Conservation (phyloP, 371 early-diverging fungal species). For the Mortierella sp. region DNA sequence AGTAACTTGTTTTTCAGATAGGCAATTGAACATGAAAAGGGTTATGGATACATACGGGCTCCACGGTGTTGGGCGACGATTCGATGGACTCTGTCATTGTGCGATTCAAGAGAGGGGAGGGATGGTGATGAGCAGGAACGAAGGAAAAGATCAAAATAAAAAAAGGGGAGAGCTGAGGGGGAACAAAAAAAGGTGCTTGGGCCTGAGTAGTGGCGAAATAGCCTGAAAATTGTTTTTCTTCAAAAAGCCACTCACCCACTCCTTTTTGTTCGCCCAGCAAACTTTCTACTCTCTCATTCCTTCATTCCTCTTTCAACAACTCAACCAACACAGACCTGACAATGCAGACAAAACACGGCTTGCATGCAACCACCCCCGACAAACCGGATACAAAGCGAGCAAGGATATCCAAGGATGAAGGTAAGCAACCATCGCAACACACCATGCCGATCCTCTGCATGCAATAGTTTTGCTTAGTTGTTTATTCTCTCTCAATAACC, state of each 20-base stretch:
- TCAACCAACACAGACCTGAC: background rate
- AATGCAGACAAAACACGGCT: slow-evolving; percentile 26
- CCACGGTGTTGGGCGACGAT: background rate
- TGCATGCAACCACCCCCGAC: slow-evolving; percentile 1
- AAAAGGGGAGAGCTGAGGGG: background rate
- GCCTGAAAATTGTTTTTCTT: slow-evolving; percentile 6
- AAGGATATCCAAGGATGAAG: slow-evolving; percentile 51
- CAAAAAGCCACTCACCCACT: background rate
- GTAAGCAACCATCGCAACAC: slow-evolving; percentile 7
- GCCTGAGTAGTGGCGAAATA: background rate
- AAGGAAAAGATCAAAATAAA: background rate
- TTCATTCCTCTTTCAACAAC: background rate
- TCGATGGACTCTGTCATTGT: slow-evolving; percentile 11
- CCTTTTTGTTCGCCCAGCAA: background rate
- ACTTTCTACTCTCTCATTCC: background rate
- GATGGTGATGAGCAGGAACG: background rate
- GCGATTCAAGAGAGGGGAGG: background rate
- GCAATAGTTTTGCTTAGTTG: background rate
- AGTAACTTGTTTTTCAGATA: background rate
- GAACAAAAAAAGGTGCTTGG: background rate
- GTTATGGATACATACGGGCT: background rate
- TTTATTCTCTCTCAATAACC: background rate
- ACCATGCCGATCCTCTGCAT: background rate
- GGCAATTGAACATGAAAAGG: background rate
- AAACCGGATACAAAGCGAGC: slow-evolving; percentile 36